Conservation (phyloP, 768 basidiomycete genomes). For the Stropharia rugosoannulata region DNA sequence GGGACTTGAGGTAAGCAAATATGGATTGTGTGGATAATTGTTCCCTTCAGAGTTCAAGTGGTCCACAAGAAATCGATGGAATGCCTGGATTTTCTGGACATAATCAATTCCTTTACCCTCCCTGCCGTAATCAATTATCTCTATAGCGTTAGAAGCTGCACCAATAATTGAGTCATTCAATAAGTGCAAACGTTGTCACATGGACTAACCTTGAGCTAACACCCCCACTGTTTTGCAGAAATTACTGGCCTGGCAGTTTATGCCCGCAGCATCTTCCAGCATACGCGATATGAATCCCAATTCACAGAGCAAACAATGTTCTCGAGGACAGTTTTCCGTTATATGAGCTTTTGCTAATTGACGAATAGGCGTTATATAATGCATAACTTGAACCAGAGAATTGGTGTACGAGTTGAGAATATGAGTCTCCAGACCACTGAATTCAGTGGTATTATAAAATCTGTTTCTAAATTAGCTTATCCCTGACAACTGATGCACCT, state of each 20-base stretch:
- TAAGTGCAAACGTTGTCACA: not conserved
- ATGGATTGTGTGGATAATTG: constrained; percentile 57
- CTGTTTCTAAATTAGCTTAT: constrained; percentile 34
- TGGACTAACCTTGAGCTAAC: constrained; percentile 70
- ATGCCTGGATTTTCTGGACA: constrained; percentile 87
- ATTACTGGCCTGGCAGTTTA: constrained; percentile 95
- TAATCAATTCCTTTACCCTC: constrained; percentile 77
- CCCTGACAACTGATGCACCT: not conserved
- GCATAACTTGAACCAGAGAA: constrained; percentile 83
- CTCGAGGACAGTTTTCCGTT: constrained; percentile 80
- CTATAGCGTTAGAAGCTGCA: constrained; percentile 73
- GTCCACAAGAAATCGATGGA: constrained; percentile 93
- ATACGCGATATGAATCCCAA: constrained; percentile 92
- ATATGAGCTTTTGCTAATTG: constrained; percentile 89
- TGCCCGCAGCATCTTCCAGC: constrained; percentile 93
- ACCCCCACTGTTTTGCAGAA: constrained; percentile 94
- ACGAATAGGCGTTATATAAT: constrained; percentile 79
- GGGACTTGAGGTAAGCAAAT: constrained; percentile 29
- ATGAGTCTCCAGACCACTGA: constrained; percentile 93
- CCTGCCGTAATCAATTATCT: constrained; percentile 85
- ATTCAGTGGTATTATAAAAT: constrained; percentile 90
- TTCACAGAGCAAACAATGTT: constrained; percentile 94
- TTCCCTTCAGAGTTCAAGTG: constrained; percentile 78
- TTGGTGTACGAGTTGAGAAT: constrained; percentile 98
- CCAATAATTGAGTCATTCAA: not conserved